Percentiles rank a stretch among this genome's conserved stretches.
Conservation (phyloP, 2,329 filamentous ascomycete species). For the Claviceps sp. region DNA sequence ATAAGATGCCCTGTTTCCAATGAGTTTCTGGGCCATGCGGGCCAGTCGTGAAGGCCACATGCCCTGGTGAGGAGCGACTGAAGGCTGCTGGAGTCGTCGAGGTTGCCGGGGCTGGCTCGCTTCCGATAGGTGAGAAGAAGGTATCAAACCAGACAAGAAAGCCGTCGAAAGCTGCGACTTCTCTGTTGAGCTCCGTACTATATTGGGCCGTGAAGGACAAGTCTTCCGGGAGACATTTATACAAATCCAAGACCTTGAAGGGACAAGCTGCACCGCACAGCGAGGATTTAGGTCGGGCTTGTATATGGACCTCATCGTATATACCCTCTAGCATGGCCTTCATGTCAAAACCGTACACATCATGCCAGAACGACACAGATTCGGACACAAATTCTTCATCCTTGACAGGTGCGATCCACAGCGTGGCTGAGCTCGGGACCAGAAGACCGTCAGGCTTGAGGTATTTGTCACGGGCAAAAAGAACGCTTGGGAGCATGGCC, state of each 20-base stretch:
- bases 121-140: slow-evolving; percentile 60
- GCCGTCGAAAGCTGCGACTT: slow-evolving; percentile 63
- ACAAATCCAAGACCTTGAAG: slow-evolving; percentile 66
- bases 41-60: slow-evolving; percentile 79
- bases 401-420: slow-evolving; percentile 69
- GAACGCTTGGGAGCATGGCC: slow-evolving; percentile 86
- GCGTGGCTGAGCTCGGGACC: slow-evolving; percentile 71
- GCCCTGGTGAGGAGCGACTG: slow-evolving; percentile 40
- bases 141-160: slow-evolving; percentile 92
- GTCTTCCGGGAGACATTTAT: slow-evolving; percentile 57
- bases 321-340: slow-evolving; percentile 74
- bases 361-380: slow-evolving; percentile 72
- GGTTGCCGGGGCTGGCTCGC: slow-evolving; percentile 33
- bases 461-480: slow-evolving; percentile 79
- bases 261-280: slow-evolving; percentile 46
- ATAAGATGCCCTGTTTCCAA: slow-evolving; percentile 74
- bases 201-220: slow-evolving; percentile 63
- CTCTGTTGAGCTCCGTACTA: slow-evolving; percentile 43
- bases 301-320: slow-evolving; percentile 68
- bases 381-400: slow-evolving; percentile 68
- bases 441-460: slow-evolving; percentile 68
- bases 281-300: slow-evolving; percentile 49
- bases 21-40: slow-evolving; percentile 67
- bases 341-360: slow-evolving; percentile 95
- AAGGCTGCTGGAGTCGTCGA: slow-evolving; percentile 49